Conservation (phyloP, 2,329 filamentous ascomycete species). For the Scytalidium lignicola region DNA sequence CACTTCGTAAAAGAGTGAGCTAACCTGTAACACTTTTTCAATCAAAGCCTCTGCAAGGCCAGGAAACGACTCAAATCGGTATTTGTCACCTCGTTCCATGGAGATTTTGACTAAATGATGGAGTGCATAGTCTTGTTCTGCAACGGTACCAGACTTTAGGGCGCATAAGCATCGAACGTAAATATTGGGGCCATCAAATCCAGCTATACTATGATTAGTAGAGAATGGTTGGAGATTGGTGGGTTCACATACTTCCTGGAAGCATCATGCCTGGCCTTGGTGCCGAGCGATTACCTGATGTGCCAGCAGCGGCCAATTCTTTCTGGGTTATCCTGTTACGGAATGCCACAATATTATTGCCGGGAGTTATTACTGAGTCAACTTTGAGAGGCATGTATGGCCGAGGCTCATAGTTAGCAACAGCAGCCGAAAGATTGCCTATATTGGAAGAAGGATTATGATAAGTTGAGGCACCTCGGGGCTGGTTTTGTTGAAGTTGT, state of each 20-base stretch:
- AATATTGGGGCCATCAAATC: slow-evolving; percentile 78
- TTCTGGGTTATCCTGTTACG: slow-evolving; percentile 49
- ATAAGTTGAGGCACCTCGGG: slow-evolving; percentile 32
- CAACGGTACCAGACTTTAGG: slow-evolving; percentile 70
- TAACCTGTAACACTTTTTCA: slow-evolving; percentile 76
- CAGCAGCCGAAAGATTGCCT: slow-evolving; percentile 53
- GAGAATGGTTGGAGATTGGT: not conserved
- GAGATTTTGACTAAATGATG: slow-evolving; percentile 95
- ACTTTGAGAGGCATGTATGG: slow-evolving; percentile 58
- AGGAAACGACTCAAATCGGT: slow-evolving; percentile 88
- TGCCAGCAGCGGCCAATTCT: slow-evolving; percentile 32
- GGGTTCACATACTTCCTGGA: slow-evolving; percentile 53
- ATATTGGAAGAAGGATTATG: slow-evolving; percentile 49
- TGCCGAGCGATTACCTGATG: slow-evolving; percentile 33
- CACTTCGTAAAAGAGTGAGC: slow-evolving; percentile 73
- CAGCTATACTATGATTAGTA: slow-evolving; percentile 26
- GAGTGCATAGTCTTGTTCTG: slow-evolving; percentile 87
- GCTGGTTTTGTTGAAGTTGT: slow-evolving; percentile 12
- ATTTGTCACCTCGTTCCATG: slow-evolving; percentile 90
- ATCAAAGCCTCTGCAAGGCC: slow-evolving; percentile 83
- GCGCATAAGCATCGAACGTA: slow-evolving; percentile 85
- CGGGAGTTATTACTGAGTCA: slow-evolving; percentile 69
- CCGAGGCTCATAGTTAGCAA: slow-evolving; percentile 66
- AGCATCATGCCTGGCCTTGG: slow-evolving; percentile 48
- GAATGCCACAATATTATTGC: slow-evolving; percentile 67